phyloP scores from a whole-genome alignment of 208 protist species.

The Leishmania aethiopica region DNA sequence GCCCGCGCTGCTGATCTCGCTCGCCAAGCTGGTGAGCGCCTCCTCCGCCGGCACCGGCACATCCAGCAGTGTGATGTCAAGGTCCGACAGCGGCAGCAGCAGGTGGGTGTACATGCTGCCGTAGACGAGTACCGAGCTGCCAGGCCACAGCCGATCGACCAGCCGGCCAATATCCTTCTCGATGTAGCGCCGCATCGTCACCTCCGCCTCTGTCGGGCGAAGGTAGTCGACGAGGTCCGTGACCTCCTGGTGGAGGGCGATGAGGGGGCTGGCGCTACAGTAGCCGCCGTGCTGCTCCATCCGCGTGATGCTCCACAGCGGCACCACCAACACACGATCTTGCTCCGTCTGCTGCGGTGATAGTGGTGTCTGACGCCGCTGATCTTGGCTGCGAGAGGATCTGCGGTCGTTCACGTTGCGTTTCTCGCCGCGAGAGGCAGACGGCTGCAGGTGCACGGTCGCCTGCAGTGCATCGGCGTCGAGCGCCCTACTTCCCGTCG shows the following conservation, averaged over 20 bases:
- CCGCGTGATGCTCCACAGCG: slow-evolving; percentile 41
- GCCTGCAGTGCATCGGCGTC: slow-evolving; percentile 47
- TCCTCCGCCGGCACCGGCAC: slow-evolving; percentile 62
- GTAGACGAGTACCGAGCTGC: slow-evolving; percentile 75
- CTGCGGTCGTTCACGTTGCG: background rate
- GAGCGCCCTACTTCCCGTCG: slow-evolving; percentile 7
- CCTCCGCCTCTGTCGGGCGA: slow-evolving; percentile 75
- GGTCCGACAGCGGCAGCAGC: slow-evolving; percentile 81
- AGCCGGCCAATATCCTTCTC: slow-evolving; percentile 56
- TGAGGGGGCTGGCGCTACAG: slow-evolving; percentile 42
- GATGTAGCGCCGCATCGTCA: slow-evolving; percentile 77
- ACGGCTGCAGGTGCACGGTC: slow-evolving; percentile 20
- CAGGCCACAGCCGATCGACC: slow-evolving; percentile 77
- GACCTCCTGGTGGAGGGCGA: slow-evolving; percentile 87
- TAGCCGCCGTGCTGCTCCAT: slow-evolving; percentile 61
- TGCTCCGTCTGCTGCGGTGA: background rate
- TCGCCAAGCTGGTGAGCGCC: slow-evolving; percentile 61
- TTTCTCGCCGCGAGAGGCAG: background rate
- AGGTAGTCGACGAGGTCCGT: slow-evolving; percentile 83
- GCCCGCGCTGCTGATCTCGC: slow-evolving; percentile 56
- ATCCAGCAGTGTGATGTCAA: slow-evolving; percentile 84
- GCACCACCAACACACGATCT: slow-evolving; percentile 24
- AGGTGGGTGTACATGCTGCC: slow-evolving; percentile 90
- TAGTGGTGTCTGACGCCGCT: slow-evolving; percentile 9
- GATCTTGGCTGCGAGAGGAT: background rate